Evolutionary conservation across 2,329 filamentous ascomycete genomes (phyloP).

Genomic region (Hymenoscyphus fraxineus): DNA sequence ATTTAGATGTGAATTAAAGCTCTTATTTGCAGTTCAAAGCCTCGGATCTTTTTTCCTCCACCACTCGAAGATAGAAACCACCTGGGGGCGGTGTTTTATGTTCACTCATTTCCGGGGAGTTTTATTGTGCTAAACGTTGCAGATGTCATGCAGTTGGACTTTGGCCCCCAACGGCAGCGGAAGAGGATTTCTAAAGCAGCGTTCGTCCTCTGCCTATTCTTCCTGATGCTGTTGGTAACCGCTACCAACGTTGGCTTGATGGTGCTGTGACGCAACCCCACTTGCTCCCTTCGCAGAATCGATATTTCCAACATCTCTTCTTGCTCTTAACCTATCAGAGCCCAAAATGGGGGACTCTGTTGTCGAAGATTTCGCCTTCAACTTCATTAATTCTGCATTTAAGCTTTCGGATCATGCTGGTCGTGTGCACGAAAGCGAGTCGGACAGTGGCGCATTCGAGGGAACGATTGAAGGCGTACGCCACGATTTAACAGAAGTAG

Average conservation of each 20-base stretch:
- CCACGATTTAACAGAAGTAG: slow-evolving; percentile 6
- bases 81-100: background rate
- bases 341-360: background rate
- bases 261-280: background rate
- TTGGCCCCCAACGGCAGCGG: background rate
- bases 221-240: background rate
- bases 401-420: background rate
- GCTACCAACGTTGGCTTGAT: background rate
- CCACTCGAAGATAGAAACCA: background rate
- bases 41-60: background rate
- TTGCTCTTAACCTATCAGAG: background rate
- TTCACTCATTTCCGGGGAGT: background rate
- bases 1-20: background rate
- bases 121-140: background rate
- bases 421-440: slow-evolving; percentile 2
- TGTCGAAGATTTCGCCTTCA: background rate
- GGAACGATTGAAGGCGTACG: slow-evolving; percentile 4
- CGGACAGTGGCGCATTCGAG: slow-evolving; percentile 5
- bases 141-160: slow-evolving; percentile 1
- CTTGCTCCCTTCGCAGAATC: background rate
- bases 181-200: background rate
- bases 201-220: background rate
- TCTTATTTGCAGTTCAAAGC: background rate
- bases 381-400: background rate
- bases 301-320: background rate